Conservation (phyloP, 1,284 basidiomycete genomes). For the Rhodotorula sp. region DNA sequence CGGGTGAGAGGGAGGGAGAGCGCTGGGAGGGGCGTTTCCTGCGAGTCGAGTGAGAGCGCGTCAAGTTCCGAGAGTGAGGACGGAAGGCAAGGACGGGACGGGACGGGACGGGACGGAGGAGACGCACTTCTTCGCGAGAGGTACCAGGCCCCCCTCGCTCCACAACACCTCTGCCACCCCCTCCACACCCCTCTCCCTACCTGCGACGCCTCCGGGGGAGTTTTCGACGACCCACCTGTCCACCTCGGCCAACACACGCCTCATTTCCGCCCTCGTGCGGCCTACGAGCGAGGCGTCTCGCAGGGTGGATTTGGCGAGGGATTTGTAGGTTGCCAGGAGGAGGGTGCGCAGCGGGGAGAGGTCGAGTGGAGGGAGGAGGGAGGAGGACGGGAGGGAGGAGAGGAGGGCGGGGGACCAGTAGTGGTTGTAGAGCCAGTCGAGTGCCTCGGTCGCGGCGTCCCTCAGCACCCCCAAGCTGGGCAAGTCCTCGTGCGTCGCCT, state of each 20-base stretch:
- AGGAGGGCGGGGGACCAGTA: slow-evolving; percentile 60
- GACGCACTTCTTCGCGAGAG: slow-evolving; percentile 71
- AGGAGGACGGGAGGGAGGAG: slow-evolving; percentile 54
- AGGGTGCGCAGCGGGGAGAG: slow-evolving; percentile 51
- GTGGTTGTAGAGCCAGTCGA: slow-evolving; percentile 74
- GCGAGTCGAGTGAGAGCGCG: too few species aligned
- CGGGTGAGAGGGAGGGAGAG: slow-evolving; percentile 55
- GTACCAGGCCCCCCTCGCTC: slow-evolving; percentile 65
- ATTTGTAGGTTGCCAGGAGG: slow-evolving; percentile 64
- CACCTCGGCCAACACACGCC: slow-evolving; percentile 65
- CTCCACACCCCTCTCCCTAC: slow-evolving; percentile 57
- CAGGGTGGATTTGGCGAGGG: slow-evolving; percentile 57
- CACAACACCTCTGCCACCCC: slow-evolving; percentile 63
- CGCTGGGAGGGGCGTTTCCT: slow-evolving; percentile 53
- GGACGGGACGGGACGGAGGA: too few species aligned
- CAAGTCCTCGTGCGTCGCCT: slow-evolving; percentile 92
- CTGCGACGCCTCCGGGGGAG: slow-evolving; percentile 43
- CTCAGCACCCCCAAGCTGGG: slow-evolving; percentile 78
- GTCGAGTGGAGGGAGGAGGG: slow-evolving; percentile 55
- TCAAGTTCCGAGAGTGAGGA: too few species aligned
- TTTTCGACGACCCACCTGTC: slow-evolving; percentile 49
- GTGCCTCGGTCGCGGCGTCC: slow-evolving; percentile 67
- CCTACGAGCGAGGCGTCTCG: slow-evolving; percentile 59
- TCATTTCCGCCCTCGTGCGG: slow-evolving; percentile 47
- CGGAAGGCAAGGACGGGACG: not conserved